Base-by-base conservation (phyloP, 768 basidiomycete genomes). In the Lentinus tigrinus region DNA sequence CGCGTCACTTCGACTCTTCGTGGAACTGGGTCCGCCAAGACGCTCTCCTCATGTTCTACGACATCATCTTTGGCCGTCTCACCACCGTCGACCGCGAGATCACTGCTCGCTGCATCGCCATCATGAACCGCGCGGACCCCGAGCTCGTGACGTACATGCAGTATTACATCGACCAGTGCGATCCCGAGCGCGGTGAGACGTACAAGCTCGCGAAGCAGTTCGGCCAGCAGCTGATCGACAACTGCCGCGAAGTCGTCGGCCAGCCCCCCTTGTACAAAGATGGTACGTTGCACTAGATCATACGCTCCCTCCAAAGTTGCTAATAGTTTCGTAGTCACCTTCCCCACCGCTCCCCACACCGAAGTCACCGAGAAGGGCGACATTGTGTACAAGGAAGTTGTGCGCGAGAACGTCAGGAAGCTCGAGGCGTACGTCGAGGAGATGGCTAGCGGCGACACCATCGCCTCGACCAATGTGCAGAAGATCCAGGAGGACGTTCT, bases 21-120 rank as follows among this genome's bases (percentile, higher is more conserved):
- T 99, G 96, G 97, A 99, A 99, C 70, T 99, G 97, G 97, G 96
- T 90, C 44, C 88, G 96, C 59, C 97, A 99, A 76, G 95, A 97
- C 61, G 93, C 95, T 16, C 79, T 98, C 26, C 78, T 93, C 58
- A 95, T 99, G 93, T 98, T 88, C 77, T 98, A 95, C 74, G 96
- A 98, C 72, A 97, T 99, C 75, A 94, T 99, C 66, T 94, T 95
- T 65, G 97, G 97, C 47, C 87, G 89, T 44, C 84, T 97, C 54
- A 95, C 89, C 23, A 94, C 93, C 17, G 91, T 98, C 63, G 95
- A 98, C 69, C 90, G 94, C 52, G 94, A 96, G 70, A 94, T 95
- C 73, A 97, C 97, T 13, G 93, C 95, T 63, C 91, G 95, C 54
- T 98, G 96, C 76, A 95, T 99, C 58, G 87, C 92, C 56, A 90